Evolutionary conservation across 352 stramenopile species (phyloP).

Genomic region (Globisporangium okanoganense): DNA sequence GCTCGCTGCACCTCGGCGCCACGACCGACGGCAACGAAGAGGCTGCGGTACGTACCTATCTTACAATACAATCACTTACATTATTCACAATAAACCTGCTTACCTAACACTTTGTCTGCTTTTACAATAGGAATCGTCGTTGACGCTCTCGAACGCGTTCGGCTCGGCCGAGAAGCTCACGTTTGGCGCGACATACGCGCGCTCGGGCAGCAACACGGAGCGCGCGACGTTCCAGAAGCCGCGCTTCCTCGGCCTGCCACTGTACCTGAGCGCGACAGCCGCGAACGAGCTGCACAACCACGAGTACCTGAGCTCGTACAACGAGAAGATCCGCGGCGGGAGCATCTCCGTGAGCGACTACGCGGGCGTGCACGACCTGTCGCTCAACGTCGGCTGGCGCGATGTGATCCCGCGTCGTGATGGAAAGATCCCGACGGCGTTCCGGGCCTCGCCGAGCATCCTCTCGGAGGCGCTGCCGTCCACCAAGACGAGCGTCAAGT

Average conservation of each 20-base stretch:
- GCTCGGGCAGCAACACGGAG: slow-evolving; percentile 83
- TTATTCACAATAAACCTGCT: not conserved
- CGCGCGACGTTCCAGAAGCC: slow-evolving; percentile 84
- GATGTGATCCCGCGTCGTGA: slow-evolving; percentile 85
- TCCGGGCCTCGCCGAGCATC: slow-evolving; percentile 87
- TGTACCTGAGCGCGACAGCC: slow-evolving; percentile 72
- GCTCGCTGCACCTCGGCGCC: slow-evolving; percentile 79
- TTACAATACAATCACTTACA: too few relatives aligned
- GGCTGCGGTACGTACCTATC: slow-evolving; percentile 41
- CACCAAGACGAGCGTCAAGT: slow-evolving; percentile 91
- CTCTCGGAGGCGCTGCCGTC: slow-evolving; percentile 87
- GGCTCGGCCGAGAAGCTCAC: slow-evolving; percentile 84
- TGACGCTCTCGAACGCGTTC: slow-evolving; percentile 80
- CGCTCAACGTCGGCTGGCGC: slow-evolving; percentile 81
- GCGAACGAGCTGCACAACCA: slow-evolving; percentile 86
- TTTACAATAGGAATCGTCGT: slow-evolving; percentile 61
- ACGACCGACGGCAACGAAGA: slow-evolving; percentile 84
- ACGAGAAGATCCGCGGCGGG: slow-evolving; percentile 79
- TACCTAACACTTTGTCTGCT: not conserved
- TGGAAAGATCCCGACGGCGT: slow-evolving; percentile 82
- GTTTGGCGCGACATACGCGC: slow-evolving; percentile 74
- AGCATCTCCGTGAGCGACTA: slow-evolving; percentile 87
- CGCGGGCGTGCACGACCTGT: slow-evolving; percentile 79
- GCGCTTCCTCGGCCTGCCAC: slow-evolving; percentile 75
- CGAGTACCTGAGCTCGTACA: slow-evolving; percentile 87